Evolutionary conservation across 176 grass and related monocot species (phyloP), one percentile per base, ranked within the genome.

Genomic region (Juncus effusus): DNA sequence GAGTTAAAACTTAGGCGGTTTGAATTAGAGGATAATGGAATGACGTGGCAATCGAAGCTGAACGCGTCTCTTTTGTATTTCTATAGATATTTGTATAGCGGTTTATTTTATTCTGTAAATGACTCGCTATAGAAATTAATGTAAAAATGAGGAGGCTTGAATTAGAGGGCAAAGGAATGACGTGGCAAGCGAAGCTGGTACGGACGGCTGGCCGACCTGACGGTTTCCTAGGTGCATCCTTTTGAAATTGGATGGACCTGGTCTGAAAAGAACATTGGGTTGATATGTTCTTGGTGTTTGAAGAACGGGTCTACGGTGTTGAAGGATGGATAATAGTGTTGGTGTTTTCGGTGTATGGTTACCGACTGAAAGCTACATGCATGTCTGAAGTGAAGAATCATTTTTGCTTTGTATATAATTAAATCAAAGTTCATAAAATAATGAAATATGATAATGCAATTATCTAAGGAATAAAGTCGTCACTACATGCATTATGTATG

Each of bases 201-300:
- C 6, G 44, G 44, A 6, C 44, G 44, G 44, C 44, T 6, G 9
- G 44, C 44, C 44, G 44, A 47, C 44, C 64, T 6, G 66, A 36
- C 56, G 67, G 67, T 70, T 70, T 13, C 52, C 50, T 42, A 16
- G 67, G 13, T 40, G n/a, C 52, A 9, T 40, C 67, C 51, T 70
- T 56, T 50, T 15, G n/a, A 19, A 35, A 6, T 51, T n/a, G 0
- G 1, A 6, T 67, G 39, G 64, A 67, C 64, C 16, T 3, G 67
- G 67, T 70, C 13, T 15, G 54, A 11, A 4, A 10, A 15, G 52
- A 15, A 56, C 67, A 19, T 2, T 6, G 12, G 7, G 16, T 12
- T 51, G 3, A 12, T 2, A 28, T 37, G 42, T 44, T 47, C 44
- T 28, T 47, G 44, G 44, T 47, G 44, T 47, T 47, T 1, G 51